Evolutionary conservation across 2,329 filamentous ascomycete species (phyloP).

Genomic region (Arachnopeziza araneosa): DNA sequence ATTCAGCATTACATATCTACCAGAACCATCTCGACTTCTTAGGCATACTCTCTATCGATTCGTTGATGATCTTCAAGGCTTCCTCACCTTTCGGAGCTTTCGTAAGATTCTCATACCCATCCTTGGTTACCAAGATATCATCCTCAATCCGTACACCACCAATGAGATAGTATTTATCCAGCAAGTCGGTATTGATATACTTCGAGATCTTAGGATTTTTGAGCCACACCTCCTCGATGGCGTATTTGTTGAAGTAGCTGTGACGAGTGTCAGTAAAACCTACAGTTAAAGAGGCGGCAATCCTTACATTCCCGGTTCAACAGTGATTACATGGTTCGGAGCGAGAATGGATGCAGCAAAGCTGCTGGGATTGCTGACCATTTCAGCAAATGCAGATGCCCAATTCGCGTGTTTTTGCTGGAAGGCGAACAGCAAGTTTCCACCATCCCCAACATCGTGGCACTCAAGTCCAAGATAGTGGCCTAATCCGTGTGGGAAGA

Average conservation of each 20-base stretch:
- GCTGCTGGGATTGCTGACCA: slow-evolving; percentile 7
- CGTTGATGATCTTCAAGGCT: slow-evolving; percentile 55
- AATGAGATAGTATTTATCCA: slow-evolving; percentile 68
- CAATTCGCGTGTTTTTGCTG: slow-evolving; percentile 7
- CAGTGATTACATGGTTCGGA: slow-evolving; percentile 66
- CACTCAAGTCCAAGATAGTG: slow-evolving; percentile 61
- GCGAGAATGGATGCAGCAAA: slow-evolving; percentile 36
- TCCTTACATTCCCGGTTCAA: slow-evolving; percentile 67
- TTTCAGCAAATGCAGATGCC: slow-evolving; percentile 12
- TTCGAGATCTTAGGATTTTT: slow-evolving; percentile 50
- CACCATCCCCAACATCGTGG: slow-evolving; percentile 48
- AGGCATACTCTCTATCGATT: slow-evolving; percentile 1
- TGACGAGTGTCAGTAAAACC: background rate
- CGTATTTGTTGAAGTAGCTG: slow-evolving; percentile 70
- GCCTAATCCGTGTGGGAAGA: slow-evolving; percentile 56
- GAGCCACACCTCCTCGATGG: slow-evolving; percentile 65
- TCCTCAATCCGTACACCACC: slow-evolving; percentile 94
- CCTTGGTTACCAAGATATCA: slow-evolving; percentile 72
- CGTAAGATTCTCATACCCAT: slow-evolving; percentile 80
- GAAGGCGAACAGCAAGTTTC: slow-evolving; percentile 31
- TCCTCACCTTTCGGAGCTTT: slow-evolving; percentile 71
- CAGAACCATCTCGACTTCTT: background rate
- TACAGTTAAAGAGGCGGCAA: background rate
- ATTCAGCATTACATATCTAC: background rate
- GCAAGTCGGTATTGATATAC: slow-evolving; percentile 59